A percentile compares a stretch with the other conserved stretches of the same genome.
phyloP scores from a whole-genome alignment of 73 alveolate genomes.

The Paramecium caudatum region DNA sequence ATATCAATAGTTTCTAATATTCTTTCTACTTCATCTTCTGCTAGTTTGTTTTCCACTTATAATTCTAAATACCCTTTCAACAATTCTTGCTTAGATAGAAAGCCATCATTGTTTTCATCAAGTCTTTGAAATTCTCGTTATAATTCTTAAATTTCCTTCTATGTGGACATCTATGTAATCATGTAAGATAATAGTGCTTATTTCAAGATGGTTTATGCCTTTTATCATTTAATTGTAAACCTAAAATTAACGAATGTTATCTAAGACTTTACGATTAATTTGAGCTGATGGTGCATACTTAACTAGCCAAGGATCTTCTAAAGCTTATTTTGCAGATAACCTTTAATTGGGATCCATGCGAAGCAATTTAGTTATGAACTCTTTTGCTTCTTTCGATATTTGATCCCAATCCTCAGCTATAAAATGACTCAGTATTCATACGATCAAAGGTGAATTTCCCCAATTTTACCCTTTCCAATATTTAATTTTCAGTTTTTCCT shows the following conservation, averaged over 20 bases:
- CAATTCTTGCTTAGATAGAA: conserved; percentile 78
- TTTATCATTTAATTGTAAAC: neutral
- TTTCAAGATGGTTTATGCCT: conserved; percentile 74
- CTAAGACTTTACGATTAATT: conserved; percentile 41
- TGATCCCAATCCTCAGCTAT: conserved; percentile 76
- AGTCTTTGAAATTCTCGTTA: conserved; percentile 72
- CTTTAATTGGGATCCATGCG: conserved; percentile 76
- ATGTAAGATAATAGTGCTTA: conserved; percentile 82
- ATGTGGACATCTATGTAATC: conserved; percentile 68
- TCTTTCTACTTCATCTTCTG: conserved; percentile 54
- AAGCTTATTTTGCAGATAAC: conserved; percentile 74
- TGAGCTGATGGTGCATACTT: conserved; percentile 66
- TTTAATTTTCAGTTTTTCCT: conserved; percentile 78
- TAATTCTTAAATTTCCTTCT: conserved; percentile 78
- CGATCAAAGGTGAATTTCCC: conserved; percentile 75
- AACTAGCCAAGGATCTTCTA: conserved; percentile 76
- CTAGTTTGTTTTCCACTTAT: neutral
- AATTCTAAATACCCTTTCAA: conserved; percentile 58
- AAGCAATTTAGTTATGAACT: conserved; percentile 73
- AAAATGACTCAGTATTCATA: neutral
- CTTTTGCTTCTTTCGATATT: conserved; percentile 80
- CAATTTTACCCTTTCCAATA: conserved; percentile 72
- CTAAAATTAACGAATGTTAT: conserved; percentile 62
- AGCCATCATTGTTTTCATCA: conserved; percentile 84
- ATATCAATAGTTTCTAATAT: conserved; percentile 44